Base-by-base conservation (phyloP, 805 yeast genomes). In the Alloascoidea hylecoeti region DNA sequence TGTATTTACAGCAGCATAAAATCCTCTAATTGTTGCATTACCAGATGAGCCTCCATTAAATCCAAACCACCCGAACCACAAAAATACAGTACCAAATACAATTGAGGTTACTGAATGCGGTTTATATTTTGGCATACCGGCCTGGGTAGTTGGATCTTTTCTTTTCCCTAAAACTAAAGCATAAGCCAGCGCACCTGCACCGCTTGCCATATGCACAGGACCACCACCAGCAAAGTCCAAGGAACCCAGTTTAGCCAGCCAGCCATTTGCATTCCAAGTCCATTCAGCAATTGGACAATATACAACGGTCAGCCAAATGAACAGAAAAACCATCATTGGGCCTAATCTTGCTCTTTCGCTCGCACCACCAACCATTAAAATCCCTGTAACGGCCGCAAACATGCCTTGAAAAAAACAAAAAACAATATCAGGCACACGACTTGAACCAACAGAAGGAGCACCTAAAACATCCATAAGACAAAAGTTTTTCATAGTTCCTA, bases 61-160 rank as follows among this genome's bases (percentile, higher is more conserved):
- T 33, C 96, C 96, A 53, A 86, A 85, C 98, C 98, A 92, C 28
- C 97, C 98, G 51, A 89, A 86, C 96, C 96, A 89, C 49, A 89
- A 71, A 66, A 92, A 82, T 9, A 83, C 79, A 16, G 96, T 86
- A 40, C 98, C 98, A 41, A 92, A 61, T 14, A 88, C 96, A 41
- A 86, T 84, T 35, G 86, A 73, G 5, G 94, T 72, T 30, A 89
- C 95, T 16, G 92, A 80, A 57, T 89, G 96, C 33, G 98, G 97
- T 62, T 77, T 84, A 66, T 86, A 86, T 56, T 79, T 80, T 44
- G 96, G 96, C 47, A 84, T 67, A 46, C 75, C 74, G 38, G 70
- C 68, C 34, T 66, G 64, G 18, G 86, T 67, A 40, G 75, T 68
- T 6, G 68, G 68, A 56, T 85, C 96, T 51, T 75, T 75, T 68